These are phyloP conservation scores for Sonneratia caseolaris DNA, from an alignment of 345 rosid genomes.

Conservation along the genomic window DNA sequence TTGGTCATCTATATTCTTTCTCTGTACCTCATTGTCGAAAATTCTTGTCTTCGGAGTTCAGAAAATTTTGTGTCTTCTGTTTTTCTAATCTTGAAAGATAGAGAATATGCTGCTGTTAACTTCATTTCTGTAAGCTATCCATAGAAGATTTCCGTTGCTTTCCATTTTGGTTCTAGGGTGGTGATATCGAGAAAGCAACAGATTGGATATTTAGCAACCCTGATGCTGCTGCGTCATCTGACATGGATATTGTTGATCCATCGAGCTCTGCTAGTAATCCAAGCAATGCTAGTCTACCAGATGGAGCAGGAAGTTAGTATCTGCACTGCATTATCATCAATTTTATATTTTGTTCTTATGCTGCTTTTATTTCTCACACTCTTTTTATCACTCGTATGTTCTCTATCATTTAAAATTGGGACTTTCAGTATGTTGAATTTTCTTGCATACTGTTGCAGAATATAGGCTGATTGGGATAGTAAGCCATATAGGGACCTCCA, in stretches of 20 bases:
- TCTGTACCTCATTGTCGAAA: not conserved
- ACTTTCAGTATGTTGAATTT: too few species aligned
- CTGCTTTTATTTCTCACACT: too few species aligned
- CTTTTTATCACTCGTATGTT: too few species aligned
- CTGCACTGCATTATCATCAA: not conserved
- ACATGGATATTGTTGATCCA: conserved; percentile 53
- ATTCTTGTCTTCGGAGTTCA: not conserved
- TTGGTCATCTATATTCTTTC: not conserved
- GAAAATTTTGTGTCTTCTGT: not conserved
- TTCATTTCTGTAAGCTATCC: not conserved
- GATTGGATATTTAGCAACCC: conserved; percentile 99
- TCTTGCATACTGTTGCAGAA: conserved; percentile 29
- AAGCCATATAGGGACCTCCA: conserved; percentile 92
- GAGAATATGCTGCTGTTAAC: not conserved
- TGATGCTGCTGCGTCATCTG: conserved; percentile 50
- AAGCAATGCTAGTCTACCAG: conserved; percentile 41
- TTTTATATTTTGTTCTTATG: not conserved
- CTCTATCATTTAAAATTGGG: too few species aligned
- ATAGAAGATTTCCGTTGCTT: not conserved
- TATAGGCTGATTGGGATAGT: conserved; percentile 85
- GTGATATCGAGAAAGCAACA: conserved; percentile 90
- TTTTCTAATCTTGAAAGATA: not conserved
- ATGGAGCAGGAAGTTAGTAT: conserved; percentile 92
- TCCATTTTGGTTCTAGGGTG: conserved; percentile 38
- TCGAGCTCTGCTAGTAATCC: conserved; percentile 32